Evolutionary conservation across 2,329 filamentous ascomycete species (phyloP).

Genomic region (Graphilbum fragrans): DNA sequence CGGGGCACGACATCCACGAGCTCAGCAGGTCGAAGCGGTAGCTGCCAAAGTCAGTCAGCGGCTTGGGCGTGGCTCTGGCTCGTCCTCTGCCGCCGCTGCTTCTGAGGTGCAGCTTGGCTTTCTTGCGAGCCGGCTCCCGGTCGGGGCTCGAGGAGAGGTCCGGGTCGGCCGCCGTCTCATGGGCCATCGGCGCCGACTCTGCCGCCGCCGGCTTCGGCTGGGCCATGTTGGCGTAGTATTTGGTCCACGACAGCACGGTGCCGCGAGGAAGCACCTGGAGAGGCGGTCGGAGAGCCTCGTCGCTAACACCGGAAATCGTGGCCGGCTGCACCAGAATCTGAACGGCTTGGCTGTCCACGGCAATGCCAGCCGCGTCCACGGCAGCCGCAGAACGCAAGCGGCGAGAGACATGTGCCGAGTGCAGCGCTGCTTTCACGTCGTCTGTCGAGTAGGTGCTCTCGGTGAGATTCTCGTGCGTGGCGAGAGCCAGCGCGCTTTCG

Average conservation of each 20-base stretch:
- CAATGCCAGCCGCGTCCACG: not conserved
- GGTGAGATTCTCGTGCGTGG: too few relatives aligned
- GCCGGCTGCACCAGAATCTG: slow-evolving; percentile 3
- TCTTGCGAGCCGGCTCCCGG: not conserved
- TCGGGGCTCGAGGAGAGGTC: not conserved
- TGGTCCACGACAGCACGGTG: slow-evolving; percentile 9
- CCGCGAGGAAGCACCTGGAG: not conserved
- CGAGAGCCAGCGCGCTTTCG: slow-evolving; percentile 1
- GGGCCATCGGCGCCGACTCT: too few relatives aligned
- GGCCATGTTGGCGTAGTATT: slow-evolving; percentile 8
- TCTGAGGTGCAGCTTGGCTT: not conserved
- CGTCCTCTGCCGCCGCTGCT: not conserved
- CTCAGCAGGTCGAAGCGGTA: slow-evolving; percentile 27
- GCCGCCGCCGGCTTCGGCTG: too few relatives aligned
- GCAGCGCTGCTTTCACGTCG: not conserved
- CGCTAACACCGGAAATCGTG: not conserved
- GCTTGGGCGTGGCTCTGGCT: too few relatives aligned
- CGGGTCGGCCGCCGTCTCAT: not conserved
- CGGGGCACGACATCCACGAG: slow-evolving; percentile 29
- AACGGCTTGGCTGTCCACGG: not conserved
- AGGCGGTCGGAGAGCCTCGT: not conserved
- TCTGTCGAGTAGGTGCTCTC: not conserved
- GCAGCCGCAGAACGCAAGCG: not conserved
- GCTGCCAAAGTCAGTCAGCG: not conserved
- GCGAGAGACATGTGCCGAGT: slow-evolving; percentile 1